phyloP scores from a whole-genome alignment of 208 protist genomes.

The Trypanosoma mega region DNA sequence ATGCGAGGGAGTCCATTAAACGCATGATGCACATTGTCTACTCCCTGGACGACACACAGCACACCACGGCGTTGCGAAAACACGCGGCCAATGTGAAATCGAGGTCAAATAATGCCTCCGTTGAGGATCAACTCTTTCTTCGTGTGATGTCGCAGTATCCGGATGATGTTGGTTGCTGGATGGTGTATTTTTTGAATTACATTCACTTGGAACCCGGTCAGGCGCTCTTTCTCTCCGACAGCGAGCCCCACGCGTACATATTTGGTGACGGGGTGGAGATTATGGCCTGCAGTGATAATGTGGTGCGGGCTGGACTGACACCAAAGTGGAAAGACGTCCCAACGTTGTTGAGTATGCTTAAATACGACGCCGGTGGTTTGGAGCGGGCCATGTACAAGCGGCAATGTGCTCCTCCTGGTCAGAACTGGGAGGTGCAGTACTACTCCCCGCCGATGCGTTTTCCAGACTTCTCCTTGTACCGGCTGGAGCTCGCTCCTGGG shows the following conservation, averaged over 20 bases:
- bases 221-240: constrained; percentile 95
- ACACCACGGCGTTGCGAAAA: constrained; percentile 43
- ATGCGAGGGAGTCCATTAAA: constrained; percentile 57
- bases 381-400: constrained; percentile 47
- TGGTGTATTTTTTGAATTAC: constrained; percentile 97
- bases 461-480: constrained; percentile 84
- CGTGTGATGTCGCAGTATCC: constrained; percentile 93
- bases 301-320: constrained; percentile 96
- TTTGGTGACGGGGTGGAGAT: constrained; percentile 96
- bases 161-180: constrained; percentile 97
- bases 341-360: constrained; percentile 93
- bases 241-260: constrained; percentile 98
- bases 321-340: constrained; percentile 97
- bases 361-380: constrained; percentile 77
- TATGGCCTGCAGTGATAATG: constrained; percentile 98
- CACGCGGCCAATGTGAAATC: constrained; percentile 46
- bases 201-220: constrained; percentile 92
- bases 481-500: constrained; percentile 42
- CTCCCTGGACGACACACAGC: constrained; percentile 30
- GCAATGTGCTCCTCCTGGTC: constrained; percentile 26
- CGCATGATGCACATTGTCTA: constrained; percentile 73
- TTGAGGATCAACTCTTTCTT: constrained; percentile 78
- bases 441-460: constrained; percentile 81
- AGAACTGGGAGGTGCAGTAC: constrained; percentile 74
- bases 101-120: constrained; percentile 29